Conservation (phyloP, 176 grass and related monocot genomes). For the Cenchrus purpureus region DNA sequence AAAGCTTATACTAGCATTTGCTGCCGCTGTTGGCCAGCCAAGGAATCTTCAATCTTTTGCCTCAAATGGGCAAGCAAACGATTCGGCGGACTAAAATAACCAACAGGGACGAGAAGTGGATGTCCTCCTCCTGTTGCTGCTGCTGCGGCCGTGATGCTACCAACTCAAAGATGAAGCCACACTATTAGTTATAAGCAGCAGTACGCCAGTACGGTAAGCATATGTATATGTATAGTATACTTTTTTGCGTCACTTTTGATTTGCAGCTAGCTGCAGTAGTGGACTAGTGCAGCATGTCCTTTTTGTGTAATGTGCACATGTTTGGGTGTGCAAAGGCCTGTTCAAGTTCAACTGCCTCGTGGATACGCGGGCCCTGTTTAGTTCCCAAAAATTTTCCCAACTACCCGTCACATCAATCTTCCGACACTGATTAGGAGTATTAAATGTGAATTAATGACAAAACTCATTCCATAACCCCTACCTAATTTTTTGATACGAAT, state of each 20-base stretch:
- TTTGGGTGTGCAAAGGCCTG: constrained; percentile 3
- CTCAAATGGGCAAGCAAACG: constrained; percentile 47
- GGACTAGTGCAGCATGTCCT: neutral
- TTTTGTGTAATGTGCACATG: constrained; percentile 49
- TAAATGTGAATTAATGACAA: no score
- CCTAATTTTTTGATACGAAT: no score
- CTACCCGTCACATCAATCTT: no score
- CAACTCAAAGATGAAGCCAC: constrained; percentile 32
- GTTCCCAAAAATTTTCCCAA: no score
- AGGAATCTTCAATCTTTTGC: constrained; percentile 59
- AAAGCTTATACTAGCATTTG: constrained; percentile 10
- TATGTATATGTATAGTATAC: neutral
- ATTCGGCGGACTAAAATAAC: neutral
- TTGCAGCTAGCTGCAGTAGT: neutral
- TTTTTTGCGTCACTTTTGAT: constrained; percentile 14
- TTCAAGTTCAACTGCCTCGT: neutral
- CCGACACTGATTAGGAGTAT: no score
- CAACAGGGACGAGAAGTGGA: neutral
- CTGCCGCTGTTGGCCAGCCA: neutral
- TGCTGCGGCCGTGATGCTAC: neutral
- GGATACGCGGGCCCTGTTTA: no score
- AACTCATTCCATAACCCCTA: no score
- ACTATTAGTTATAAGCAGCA: neutral
- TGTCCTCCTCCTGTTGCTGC: no score
- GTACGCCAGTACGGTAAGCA: neutral